A percentile compares a stretch with the other conserved stretches of the same genome.
phyloP scores from a whole-genome alignment of 306 rosid genomes.

The Cucumis hystrix region DNA sequence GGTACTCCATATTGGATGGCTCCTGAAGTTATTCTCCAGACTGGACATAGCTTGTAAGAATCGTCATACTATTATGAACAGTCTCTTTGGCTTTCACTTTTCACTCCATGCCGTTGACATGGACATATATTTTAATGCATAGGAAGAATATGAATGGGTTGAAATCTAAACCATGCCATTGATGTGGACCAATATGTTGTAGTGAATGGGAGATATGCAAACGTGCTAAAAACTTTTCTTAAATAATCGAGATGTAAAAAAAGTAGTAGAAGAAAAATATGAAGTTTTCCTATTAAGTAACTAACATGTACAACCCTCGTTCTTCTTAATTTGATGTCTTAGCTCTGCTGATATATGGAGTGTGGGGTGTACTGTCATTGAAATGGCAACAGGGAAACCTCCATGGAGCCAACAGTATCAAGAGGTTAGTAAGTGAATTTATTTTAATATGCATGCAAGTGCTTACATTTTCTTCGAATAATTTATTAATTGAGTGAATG shows the following conservation, averaged over 20 bases:
- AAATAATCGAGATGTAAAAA: background rate
- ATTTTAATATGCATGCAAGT: background rate
- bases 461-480: background rate
- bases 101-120: background rate
- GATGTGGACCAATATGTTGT: background rate
- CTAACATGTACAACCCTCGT: background rate
- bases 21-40: constrained; percentile 91
- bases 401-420: constrained; percentile 98
- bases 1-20: constrained; percentile 99
- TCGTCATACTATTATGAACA: background rate
- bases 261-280: background rate
- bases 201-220: background rate
- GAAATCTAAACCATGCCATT: background rate
- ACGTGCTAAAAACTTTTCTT: background rate
- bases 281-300: background rate
- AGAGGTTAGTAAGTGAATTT: constrained; percentile 43
- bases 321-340: constrained; percentile 1
- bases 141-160: background rate
- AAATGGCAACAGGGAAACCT: constrained; percentile 98
- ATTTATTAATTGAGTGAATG: constrained; percentile 2
- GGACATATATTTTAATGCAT: background rate
- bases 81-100: background rate
- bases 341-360: constrained; percentile 99
- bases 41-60: constrained; percentile 92
- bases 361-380: constrained; percentile 91